phyloP scores from a whole-genome alignment of 2,329 filamentous ascomycete genomes.

The Penicillium crustosum region DNA sequence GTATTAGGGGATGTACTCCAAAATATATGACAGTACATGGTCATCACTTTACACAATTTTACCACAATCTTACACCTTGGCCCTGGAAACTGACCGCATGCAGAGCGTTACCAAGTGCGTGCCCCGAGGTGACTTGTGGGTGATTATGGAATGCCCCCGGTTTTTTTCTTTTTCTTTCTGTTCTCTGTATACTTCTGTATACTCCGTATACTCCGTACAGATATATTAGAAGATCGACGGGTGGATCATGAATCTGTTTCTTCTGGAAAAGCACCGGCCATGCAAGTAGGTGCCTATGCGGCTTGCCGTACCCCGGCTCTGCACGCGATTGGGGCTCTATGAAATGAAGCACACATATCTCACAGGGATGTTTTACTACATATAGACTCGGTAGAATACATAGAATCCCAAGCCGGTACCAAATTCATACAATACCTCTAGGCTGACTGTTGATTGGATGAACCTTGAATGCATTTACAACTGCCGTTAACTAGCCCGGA shows the following conservation, averaged over 20 bases:
- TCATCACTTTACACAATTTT: slow-evolving; percentile 17
- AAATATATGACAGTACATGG: slow-evolving; percentile 25
- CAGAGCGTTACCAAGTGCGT: slow-evolving; percentile 27
- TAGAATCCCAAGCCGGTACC: not conserved
- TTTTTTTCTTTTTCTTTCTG: not conserved
- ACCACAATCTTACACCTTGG: slow-evolving; percentile 15
- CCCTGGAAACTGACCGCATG: slow-evolving; percentile 24
- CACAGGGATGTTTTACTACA: not conserved
- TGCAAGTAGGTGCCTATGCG: slow-evolving; percentile 7
- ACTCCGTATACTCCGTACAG: not conserved
- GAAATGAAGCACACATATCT: not conserved
- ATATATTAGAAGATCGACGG: slow-evolving; percentile 1
- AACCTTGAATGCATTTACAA: not conserved
- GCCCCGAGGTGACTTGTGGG: slow-evolving; percentile 14
- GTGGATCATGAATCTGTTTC: slow-evolving; percentile 7
- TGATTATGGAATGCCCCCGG: slow-evolving; percentile 19
- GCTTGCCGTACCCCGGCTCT: slow-evolving; percentile 6
- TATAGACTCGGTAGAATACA: not conserved
- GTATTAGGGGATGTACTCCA: slow-evolving; percentile 14
- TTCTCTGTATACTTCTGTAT: not conserved
- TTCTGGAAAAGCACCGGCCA: slow-evolving; percentile 13
- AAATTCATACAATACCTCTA: not conserved
- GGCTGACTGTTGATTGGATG: not conserved
- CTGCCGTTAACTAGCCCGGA: not conserved
- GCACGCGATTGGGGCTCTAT: slow-evolving; percentile 5